Evolutionary conservation across 2,329 filamentous ascomycete genomes (phyloP).

Genomic region (Xylariaceae sp.): DNA sequence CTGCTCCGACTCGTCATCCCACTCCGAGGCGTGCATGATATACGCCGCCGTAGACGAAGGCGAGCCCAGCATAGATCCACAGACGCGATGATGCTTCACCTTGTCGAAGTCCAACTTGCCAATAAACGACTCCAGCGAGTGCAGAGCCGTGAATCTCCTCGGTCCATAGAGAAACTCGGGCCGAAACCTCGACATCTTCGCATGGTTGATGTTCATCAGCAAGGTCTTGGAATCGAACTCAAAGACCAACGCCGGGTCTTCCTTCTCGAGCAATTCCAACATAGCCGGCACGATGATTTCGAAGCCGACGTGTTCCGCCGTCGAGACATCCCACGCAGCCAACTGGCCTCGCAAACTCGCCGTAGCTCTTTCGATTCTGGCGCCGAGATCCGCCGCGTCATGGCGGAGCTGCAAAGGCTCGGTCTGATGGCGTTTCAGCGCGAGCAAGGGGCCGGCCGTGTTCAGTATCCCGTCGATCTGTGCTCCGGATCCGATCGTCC

Average conservation of each 20-base stretch:
- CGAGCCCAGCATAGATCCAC: constrained; percentile 35
- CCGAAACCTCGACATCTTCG: constrained; percentile 28
- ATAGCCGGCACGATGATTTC: constrained; percentile 33
- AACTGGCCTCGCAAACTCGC: constrained; percentile 22
- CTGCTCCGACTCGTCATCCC: constrained; percentile 22
- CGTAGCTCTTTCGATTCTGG: constrained; percentile 19
- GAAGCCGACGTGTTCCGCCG: constrained; percentile 31
- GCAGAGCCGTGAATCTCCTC: constrained; percentile 29
- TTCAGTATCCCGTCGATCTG: constrained; percentile 33
- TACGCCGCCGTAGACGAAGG: constrained; percentile 37
- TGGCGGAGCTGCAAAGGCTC: constrained; percentile 17
- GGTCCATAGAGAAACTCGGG: constrained; percentile 28
- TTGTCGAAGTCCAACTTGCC: constrained; percentile 34
- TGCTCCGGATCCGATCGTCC: constrained; percentile 22
- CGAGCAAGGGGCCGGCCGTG: constrained; percentile 31
- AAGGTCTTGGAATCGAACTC: constrained; percentile 24
- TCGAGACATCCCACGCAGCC: constrained; percentile 28
- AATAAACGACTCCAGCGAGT: constrained; percentile 37
- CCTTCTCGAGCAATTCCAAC: constrained; percentile 26
- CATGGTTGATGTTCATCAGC: constrained; percentile 24
- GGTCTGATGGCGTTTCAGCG: constrained; percentile 24
- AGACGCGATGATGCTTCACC: constrained; percentile 30
- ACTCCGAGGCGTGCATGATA: constrained; percentile 20
- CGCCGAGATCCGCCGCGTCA: constrained; percentile 10
- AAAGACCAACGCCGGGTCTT: constrained; percentile 24